Evolutionary conservation across 1,284 basidiomycete species (phyloP).

Genomic region (Nidula niveotomentosa): DNA sequence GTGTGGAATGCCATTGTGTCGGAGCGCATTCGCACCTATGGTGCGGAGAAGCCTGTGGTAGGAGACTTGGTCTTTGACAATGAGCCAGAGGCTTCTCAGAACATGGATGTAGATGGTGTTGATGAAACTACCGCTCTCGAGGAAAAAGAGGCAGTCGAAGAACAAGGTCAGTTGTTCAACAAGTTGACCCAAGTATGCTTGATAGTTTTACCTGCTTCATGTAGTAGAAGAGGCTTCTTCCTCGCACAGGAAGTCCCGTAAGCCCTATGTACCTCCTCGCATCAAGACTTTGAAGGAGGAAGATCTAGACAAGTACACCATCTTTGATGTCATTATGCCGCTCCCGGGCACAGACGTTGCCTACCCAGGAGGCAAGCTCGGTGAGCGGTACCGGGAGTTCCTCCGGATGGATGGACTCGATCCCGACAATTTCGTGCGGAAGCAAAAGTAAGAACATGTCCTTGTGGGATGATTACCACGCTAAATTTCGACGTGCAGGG

Average conservation of each 20-base stretch:
- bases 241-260: conserved; percentile 38
- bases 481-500: conserved; percentile 44
- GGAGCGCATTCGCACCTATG: conserved; percentile 82
- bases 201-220: not conserved
- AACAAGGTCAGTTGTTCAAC: conserved; percentile 35
- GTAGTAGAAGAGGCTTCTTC: conserved; percentile 25
- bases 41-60: conserved; percentile 72
- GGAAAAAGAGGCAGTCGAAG: conserved; percentile 35
- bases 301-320: conserved; percentile 78
- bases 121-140: conserved; percentile 25
- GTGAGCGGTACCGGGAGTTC: conserved; percentile 82
- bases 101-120: conserved; percentile 33
- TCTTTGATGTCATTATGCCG: conserved; percentile 96
- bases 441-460: conserved; percentile 69
- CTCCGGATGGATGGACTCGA: conserved; percentile 86
- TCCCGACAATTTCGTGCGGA: conserved; percentile 82
- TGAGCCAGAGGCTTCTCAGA: conserved; percentile 32
- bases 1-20: conserved; percentile 98
- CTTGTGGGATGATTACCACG: not conserved
- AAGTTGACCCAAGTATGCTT: not conserved
- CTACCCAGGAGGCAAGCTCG: conserved; percentile 82
- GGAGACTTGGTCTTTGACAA: conserved; percentile 87
- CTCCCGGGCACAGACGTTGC: conserved; percentile 92
- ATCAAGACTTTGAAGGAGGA: conserved; percentile 79
- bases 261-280: conserved; percentile 60